Conservation (phyloP, 306 rosid genomes). For the Medicago lupulina region DNA sequence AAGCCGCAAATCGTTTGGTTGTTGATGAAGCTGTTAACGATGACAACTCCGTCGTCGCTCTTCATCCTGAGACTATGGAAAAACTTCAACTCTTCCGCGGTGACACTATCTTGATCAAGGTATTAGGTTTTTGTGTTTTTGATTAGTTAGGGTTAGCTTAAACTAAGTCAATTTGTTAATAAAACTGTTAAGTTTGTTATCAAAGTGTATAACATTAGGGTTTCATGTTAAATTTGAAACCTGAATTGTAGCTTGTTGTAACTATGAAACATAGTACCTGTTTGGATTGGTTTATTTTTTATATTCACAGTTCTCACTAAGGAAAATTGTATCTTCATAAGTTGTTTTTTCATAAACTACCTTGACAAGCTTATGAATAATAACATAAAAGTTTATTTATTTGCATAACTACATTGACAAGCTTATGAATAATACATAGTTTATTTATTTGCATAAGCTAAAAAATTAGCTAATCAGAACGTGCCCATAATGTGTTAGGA, state of each 20-base stretch:
- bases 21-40: constrained; percentile 94
- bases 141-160: constrained; percentile 31
- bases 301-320: no score
- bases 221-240: background rate
- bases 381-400: background rate
- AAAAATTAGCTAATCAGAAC: no score
- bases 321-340: no score
- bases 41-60: constrained; percentile 92
- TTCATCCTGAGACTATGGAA: constrained; percentile 92
- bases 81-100: constrained; percentile 93
- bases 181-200: background rate
- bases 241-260: background rate
- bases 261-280: background rate
- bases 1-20: constrained; percentile 82
- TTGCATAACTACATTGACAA: no score
- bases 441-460: no score
- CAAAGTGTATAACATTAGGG: background rate
- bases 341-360: no score
- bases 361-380: no score
- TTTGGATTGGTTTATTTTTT: no score
- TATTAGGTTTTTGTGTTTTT: constrained; percentile 7
- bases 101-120: constrained; percentile 91
- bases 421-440: no score
- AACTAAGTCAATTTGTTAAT: constrained; percentile 34
- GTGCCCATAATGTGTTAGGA: background rate